Evolutionary conservation across 2,329 filamentous ascomycete species (phyloP), one percentile per base, ranked within the genome.

Genomic region (Tolypocladium tropicale): DNA sequence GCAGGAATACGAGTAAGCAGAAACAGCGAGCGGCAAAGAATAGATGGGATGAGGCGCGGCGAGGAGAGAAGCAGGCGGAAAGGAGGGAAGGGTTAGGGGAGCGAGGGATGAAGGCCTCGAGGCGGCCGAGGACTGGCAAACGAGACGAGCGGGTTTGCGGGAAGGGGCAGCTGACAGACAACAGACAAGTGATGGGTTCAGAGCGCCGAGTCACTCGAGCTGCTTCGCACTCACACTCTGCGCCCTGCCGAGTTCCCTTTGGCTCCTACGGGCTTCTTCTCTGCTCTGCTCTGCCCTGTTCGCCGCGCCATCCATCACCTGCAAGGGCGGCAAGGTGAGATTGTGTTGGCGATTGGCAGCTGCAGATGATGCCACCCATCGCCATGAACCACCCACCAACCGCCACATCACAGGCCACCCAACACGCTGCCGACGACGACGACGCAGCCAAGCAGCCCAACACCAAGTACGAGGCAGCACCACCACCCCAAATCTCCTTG

Each of bases 321-420:
- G 46, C 46, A 50, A 50, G 46, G 28, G 46, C 46, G 46, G 46
- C 4, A 30, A 30, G 30, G n/a, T 9, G 46, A 49, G 46, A 49
- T 32, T 49, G 46, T 49, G 16, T 9, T 4, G 16, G 25, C 11
- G n/a, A 43, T 43, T 41, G 39, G n/a, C 39, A 9, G 21, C 39
- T 23, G 39, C 39, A 43, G 25, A 32, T 32, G 46, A 18, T n/a
- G 46, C 46, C 46, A 33, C 46, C n/a, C n/a, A n/a, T n/a, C 46
- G 12, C 14, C 23, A n/a, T 28, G 33, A 34, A 33, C 52, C 54
- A 58, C 51, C 36, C 52, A 37, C 51, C 34, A 36, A 34, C 50
- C 54, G 54, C 54, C 54, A 55, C 54, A 55, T 55, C 54, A 34
- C 43, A 33, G 34, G 51, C 32, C 49, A 23, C 11, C 51, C 16